phyloP scores from a whole-genome alignment of 2,329 filamentous ascomycete species.

The Apiospora malaysiana region DNA sequence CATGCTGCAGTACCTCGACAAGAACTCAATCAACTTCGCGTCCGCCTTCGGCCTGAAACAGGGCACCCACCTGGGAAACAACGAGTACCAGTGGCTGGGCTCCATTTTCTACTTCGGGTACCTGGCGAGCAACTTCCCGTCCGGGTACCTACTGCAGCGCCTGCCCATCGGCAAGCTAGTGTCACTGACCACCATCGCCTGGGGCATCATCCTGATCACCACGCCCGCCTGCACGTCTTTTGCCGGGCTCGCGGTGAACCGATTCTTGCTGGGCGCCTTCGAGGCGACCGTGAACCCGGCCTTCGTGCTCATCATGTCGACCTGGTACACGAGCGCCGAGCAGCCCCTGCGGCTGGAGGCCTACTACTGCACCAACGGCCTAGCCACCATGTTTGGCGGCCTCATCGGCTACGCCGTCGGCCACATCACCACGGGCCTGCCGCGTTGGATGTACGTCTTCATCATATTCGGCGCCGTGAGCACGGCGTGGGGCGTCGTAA shows the following conservation, averaged over 20 bases:
- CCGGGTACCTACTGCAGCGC: slow-evolving; percentile 51
- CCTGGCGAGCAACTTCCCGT: slow-evolving; percentile 51
- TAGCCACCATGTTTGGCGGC: slow-evolving; percentile 67
- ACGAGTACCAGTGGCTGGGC: slow-evolving; percentile 58
- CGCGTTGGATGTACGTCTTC: slow-evolving; percentile 51
- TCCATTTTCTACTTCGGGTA: slow-evolving; percentile 60
- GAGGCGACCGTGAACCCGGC: slow-evolving; percentile 64
- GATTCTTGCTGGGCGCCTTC: slow-evolving; percentile 61
- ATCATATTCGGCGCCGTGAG: slow-evolving; percentile 64
- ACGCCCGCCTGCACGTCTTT: slow-evolving; percentile 60
- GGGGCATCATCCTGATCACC: slow-evolving; percentile 54
- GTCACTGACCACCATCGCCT: slow-evolving; percentile 48
- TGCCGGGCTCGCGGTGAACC: slow-evolving; percentile 58
- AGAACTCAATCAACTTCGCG: slow-evolving; percentile 57
- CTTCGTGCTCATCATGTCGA: slow-evolving; percentile 42
- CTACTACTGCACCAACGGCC: slow-evolving; percentile 64
- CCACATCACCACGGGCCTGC: slow-evolving; percentile 53
- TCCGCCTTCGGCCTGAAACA: slow-evolving; percentile 54
- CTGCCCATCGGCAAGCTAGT: slow-evolving; percentile 57
- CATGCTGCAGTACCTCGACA: slow-evolving; percentile 43
- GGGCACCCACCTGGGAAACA: slow-evolving; percentile 52
- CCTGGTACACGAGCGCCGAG: slow-evolving; percentile 49
- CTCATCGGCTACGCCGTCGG: slow-evolving; percentile 64
- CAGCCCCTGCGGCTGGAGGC: slow-evolving; percentile 58
- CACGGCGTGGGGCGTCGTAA: slow-evolving; percentile 59